A percentile compares a stretch with the other conserved stretches of the same genome.
Evolutionary conservation across 2,329 filamentous ascomycete genomes (phyloP).

Genomic region (Sclerotinia glacialis): DNA sequence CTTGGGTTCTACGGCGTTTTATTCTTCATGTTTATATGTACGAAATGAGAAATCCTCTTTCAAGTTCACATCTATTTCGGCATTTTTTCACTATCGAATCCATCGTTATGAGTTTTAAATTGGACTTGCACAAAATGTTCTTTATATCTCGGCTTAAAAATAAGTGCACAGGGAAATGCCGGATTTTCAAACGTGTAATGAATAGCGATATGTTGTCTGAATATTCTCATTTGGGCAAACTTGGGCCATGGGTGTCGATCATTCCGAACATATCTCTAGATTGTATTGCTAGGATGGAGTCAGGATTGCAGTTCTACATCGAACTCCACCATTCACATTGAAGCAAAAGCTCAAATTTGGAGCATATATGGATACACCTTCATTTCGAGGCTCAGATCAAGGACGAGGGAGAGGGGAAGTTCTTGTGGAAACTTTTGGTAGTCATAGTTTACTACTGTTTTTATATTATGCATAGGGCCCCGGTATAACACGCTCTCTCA

Average conservation of each 20-base stretch:
- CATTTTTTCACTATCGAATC: neutral
- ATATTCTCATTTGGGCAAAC: neutral
- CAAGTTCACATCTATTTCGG: neutral
- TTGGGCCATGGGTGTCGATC: neutral
- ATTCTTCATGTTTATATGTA: neutral
- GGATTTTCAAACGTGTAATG: neutral
- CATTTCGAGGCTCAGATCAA: neutral
- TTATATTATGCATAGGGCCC: too few species aligned
- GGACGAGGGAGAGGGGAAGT: neutral
- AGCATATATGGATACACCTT: neutral
- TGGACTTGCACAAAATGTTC: neutral
- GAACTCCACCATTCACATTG: neutral
- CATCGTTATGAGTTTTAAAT: neutral
- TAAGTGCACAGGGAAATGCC: neutral
- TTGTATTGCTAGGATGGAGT: neutral
- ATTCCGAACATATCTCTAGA: neutral
- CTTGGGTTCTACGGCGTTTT: constrained; percentile 7
- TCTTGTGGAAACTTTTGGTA: too few species aligned
- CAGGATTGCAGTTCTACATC: neutral
- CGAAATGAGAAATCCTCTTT: constrained; percentile 22
- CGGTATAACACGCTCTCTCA: too few species aligned
- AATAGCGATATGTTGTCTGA: neutral
- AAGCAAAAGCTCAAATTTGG: neutral
- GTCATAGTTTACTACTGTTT: too few species aligned
- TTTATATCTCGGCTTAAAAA: neutral